These are phyloP conservation scores for Hanseniaspora nectarophila DNA, from an alignment of 805 yeast species.

Conservation along the genomic window DNA sequence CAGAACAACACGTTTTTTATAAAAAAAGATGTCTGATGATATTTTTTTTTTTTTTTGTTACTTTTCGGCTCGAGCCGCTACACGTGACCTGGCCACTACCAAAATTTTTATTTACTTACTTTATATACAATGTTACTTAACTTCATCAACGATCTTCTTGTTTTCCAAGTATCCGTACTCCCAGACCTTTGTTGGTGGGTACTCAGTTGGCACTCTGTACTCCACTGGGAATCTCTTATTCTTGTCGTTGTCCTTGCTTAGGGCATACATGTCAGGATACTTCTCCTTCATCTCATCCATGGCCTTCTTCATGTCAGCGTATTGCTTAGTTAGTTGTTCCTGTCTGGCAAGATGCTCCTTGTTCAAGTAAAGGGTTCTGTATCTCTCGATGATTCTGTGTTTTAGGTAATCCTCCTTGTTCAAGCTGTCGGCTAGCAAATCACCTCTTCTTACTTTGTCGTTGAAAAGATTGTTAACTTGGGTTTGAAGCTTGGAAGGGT, in stretches of 20 bases:
- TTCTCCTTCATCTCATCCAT: slow-evolving; percentile 51
- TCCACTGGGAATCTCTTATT: slow-evolving; percentile 68
- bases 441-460: not conserved
- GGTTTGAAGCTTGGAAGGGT: not conserved
- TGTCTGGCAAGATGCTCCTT: slow-evolving; percentile 36
- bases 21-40: too few species aligned
- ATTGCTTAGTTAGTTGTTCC: slow-evolving; percentile 46
- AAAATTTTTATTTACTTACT: not conserved
- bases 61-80: too few species aligned
- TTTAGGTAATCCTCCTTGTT: slow-evolving; percentile 70
- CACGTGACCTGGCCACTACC: not conserved
- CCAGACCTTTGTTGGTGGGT: slow-evolving; percentile 77
- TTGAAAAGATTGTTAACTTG: slow-evolving; percentile 8
- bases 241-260: slow-evolving; percentile 47
- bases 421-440: not conserved
- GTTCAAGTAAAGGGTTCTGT: slow-evolving; percentile 60
- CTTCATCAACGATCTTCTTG: not conserved
- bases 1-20: too few species aligned
- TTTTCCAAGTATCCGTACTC: slow-evolving; percentile 36
- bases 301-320: slow-evolving; percentile 52
- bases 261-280: slow-evolving; percentile 44
- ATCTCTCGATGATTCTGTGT: slow-evolving; percentile 68
- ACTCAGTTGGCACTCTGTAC: slow-evolving; percentile 77
- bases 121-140: not conserved
- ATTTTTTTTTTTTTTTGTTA: too few species aligned